A percentile compares a stretch with the other conserved stretches of the same genome.
These are phyloP conservation scores for Fusarium transvaalense DNA, from an alignment of 2,329 filamentous ascomycete genomes.

Conservation along the genomic window DNA sequence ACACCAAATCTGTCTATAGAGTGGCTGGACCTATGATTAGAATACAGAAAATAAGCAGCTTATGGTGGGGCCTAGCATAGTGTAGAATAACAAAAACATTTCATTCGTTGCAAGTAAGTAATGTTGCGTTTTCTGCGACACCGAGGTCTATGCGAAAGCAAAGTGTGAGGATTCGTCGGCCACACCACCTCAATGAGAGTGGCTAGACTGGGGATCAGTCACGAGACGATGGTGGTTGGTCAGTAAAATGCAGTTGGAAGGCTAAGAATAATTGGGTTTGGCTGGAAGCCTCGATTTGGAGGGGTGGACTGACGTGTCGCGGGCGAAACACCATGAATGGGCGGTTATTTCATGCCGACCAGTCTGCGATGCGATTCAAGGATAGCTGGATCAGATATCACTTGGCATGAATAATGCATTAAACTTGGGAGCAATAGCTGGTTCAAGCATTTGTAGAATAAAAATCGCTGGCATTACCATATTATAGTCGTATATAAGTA, in stretches of 20 bases:
- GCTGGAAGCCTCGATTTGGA: neutral
- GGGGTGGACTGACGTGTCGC: constrained; percentile 13
- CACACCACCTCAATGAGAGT: neutral
- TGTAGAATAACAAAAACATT: too few species aligned
- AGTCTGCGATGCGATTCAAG: neutral
- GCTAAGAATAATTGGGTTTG: neutral
- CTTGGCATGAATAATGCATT: neutral
- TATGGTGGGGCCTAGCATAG: too few species aligned
- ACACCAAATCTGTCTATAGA: too few species aligned
- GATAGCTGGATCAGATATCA: neutral
- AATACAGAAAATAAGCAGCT: too few species aligned
- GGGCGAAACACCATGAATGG: neutral
- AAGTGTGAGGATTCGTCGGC: neutral
- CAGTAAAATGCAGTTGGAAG: neutral
- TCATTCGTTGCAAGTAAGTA: too few species aligned
- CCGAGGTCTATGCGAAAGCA: neutral
- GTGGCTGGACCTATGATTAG: too few species aligned
- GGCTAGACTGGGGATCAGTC: neutral
- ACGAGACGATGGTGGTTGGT: neutral
- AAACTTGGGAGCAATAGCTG: neutral
- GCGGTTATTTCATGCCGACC: neutral
- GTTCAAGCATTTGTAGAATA: neutral
- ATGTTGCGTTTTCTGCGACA: too few species aligned
- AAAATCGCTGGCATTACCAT: constrained; percentile 30
- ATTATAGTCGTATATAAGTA: constrained; percentile 27